Evolutionary conservation across 2,329 filamentous ascomycete species (phyloP), one percentile per base, ranked within the genome.

Genomic region (Juglanconis juglandina): DNA sequence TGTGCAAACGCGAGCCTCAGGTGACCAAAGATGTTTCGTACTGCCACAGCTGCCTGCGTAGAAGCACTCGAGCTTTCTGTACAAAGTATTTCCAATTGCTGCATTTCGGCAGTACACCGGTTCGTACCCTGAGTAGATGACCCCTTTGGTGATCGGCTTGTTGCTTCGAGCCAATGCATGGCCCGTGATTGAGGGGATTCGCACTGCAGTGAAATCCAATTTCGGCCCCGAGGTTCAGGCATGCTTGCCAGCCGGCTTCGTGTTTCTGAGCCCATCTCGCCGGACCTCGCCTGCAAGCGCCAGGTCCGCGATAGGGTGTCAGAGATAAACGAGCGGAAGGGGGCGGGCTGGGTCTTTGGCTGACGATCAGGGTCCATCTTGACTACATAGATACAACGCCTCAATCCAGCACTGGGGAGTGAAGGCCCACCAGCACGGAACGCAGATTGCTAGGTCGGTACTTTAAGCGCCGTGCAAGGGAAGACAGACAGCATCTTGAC

Each of bases 221-320:
- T 6, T 24, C 42, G 14, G 42, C 4, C 33, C 24, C 2, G n/a
- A 4, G 34, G 13, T 54, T 46, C 30, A 41, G 30, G 1, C 32
- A 33, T 33, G 42, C 51, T 39, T 14, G 9, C 14, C 39, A 53
- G 52, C 39, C 52, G 37, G 53, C 8, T 11, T 47, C 11, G 10
- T 13, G 30, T 37, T 39, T 47, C 32, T 47, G 33, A 32, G 30
- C 48, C 53, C 10, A 48, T 30, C 35, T 60, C 24, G 4, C 39
- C 60, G 60, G 60, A 56, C 35, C 60, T 62, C 60, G 60, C 60
- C 60, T 60, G 59, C 35, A 52, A 44, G 42, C 41, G 33, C 53
- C 49, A 56, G 49, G 56, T 48, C 35, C 24, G 37, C 32, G 48
- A 41, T 44, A 42, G 57, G 48, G 39, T 42, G 57, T 42, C 50